Conservation (phyloP, 225 moss, liverwort and hornwort species). For the Pleurozium schreberi region DNA sequence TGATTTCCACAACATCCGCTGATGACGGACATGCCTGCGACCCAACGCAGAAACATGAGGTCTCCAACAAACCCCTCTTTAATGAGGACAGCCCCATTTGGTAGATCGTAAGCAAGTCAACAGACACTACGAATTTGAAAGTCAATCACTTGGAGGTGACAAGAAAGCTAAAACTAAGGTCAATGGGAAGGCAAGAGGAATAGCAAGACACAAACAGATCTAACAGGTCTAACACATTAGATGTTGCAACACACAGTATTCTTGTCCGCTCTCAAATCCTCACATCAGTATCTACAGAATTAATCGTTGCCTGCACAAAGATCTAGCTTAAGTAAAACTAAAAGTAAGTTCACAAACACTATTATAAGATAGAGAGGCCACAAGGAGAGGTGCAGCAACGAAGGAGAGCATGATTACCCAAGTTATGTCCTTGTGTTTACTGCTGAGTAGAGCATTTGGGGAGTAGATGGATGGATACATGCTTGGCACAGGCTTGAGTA, state of each 20-base stretch:
- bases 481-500: constrained; percentile 72
- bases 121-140: neutral
- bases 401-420: constrained; percentile 51
- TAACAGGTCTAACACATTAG: neutral
- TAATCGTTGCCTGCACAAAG: neutral
- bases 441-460: constrained; percentile 64
- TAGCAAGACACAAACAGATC: neutral
- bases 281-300: neutral
- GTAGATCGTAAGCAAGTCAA: neutral
- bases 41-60: neutral
- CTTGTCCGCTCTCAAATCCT: neutral
- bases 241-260: neutral
- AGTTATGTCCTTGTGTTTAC: constrained; percentile 61
- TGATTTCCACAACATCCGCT: constrained; percentile 69
- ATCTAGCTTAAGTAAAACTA: neutral
- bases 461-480: constrained; percentile 57
- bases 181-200: neutral
- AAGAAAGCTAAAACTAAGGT: neutral
- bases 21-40: constrained; percentile 73
- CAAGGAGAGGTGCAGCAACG: neutral
- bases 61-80: neutral
- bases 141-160: neutral
- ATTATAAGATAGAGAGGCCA: neutral
- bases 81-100: neutral
- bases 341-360: neutral